These are phyloP conservation scores for Asterionellopsis glacialis DNA, from an alignment of 108 stramenopile genomes.

Conservation along the genomic window DNA sequence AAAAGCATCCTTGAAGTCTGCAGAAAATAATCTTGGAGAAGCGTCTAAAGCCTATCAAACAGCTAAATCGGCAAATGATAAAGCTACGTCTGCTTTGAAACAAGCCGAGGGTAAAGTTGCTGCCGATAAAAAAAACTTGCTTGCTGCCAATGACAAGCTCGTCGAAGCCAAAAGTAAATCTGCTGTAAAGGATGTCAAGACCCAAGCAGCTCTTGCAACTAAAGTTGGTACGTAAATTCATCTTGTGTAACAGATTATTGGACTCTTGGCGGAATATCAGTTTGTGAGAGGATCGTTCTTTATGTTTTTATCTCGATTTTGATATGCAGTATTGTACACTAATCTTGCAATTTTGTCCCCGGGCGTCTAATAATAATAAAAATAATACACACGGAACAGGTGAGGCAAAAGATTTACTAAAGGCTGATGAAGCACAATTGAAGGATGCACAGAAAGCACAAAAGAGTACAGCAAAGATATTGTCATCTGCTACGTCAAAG, in stretches of 20 bases:
- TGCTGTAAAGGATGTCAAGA: not conserved
- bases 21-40: no score
- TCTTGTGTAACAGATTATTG: not conserved
- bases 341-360: no score
- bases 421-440: not conserved
- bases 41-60: no score
- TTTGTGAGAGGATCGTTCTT: no score
- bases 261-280: no score
- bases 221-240: conserved; percentile 8
- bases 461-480: not conserved
- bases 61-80: not conserved
- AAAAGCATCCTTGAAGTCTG: no score
- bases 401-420: no score
- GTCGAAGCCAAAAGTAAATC: not conserved
- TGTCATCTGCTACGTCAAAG: not conserved
- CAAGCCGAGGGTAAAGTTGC: conserved; percentile 1
- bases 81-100: not conserved
- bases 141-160: conserved; percentile 3
- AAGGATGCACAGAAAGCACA: no score
- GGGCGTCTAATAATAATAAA: no score
- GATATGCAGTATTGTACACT: no score
- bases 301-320: no score
- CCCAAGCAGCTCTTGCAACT: not conserved
- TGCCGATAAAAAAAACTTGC: not conserved
- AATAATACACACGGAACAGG: no score